Evolutionary conservation across 495 filamentous ascomycete species (phyloP).

Genomic region (Penicillium turbatum): DNA sequence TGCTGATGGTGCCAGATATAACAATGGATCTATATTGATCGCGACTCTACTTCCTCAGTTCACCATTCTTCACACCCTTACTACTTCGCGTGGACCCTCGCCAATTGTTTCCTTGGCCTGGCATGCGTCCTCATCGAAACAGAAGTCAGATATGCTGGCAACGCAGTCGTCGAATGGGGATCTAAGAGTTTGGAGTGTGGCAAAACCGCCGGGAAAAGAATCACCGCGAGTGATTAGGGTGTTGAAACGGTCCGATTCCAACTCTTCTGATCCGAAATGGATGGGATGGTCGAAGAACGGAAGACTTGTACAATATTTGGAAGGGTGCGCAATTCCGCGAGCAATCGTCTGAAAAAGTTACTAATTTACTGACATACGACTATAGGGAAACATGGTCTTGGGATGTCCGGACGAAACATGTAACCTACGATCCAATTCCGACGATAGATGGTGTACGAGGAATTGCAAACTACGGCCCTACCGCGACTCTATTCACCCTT

Average conservation of each 20-base stretch:
- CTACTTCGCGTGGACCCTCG: constrained; percentile 74
- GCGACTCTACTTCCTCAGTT: constrained; percentile 87
- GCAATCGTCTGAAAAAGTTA: too few species aligned
- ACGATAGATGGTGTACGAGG: constrained; percentile 78
- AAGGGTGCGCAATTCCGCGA: constrained; percentile 61
- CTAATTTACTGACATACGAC: background rate
- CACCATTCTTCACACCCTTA: constrained; percentile 90
- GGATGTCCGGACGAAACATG: constrained; percentile 96
- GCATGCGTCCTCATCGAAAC: constrained; percentile 95
- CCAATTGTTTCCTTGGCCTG: constrained; percentile 87
- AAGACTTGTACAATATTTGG: constrained; percentile 85
- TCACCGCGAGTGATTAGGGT: constrained; percentile 82
- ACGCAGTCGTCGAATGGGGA: constrained; percentile 90
- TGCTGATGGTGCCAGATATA: constrained; percentile 56
- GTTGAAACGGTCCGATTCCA: constrained; percentile 70
- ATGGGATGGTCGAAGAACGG: constrained; percentile 98
- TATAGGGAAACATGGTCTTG: constrained; percentile 83
- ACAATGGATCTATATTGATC: constrained; percentile 91
- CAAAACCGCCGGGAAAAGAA: constrained; percentile 72
- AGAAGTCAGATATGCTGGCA: constrained; percentile 97
- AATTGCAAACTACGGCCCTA: constrained; percentile 82
- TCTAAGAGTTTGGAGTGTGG: constrained; percentile 92
- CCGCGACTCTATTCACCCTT: constrained; percentile 87
- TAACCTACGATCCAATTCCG: constrained; percentile 81
- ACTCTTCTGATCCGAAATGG: constrained; percentile 79